Percentiles rank a stretch among this genome's conserved stretches.
phyloP scores from a whole-genome alignment of 2,329 filamentous ascomycete genomes.

The Colletotrichum spinosum region DNA sequence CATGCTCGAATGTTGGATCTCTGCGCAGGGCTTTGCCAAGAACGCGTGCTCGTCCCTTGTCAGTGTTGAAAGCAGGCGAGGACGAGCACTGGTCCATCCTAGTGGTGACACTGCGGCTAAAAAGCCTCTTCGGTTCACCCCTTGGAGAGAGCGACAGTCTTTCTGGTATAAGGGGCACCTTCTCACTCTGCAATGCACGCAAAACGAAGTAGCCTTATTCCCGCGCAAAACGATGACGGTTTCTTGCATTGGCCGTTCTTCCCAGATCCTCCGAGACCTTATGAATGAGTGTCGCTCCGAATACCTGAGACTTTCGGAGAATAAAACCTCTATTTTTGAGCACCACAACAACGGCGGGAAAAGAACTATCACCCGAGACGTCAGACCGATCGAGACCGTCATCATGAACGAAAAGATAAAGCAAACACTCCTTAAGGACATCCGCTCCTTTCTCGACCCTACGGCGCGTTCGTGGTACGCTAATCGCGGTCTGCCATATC shows the following conservation, averaged over 20 bases:
- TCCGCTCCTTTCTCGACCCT: conserved; percentile 50
- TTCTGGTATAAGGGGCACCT: conserved; percentile 1
- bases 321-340: conserved; percentile 47
- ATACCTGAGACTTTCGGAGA: conserved; percentile 46
- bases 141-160: not conserved
- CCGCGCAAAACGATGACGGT: conserved; percentile 26
- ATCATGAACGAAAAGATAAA: conserved; percentile 39
- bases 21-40: not conserved
- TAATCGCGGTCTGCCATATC: conserved; percentile 44
- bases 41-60: conserved; percentile 1
- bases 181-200: not conserved
- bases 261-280: conserved; percentile 43
- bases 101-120: not conserved
- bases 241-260: conserved; percentile 41
- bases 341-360: conserved; percentile 42
- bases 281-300: conserved; percentile 44
- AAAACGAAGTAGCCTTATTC: conserved; percentile 2
- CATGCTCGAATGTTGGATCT: conserved; percentile 6
- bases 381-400: conserved; percentile 40
- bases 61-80: conserved; percentile 1
- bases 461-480: conserved; percentile 46
- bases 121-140: conserved; percentile 1
- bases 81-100: conserved; percentile 1
- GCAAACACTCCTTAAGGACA: conserved; percentile 45
- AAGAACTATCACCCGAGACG: conserved; percentile 39